Evolutionary conservation across 2,329 filamentous ascomycete genomes (phyloP), one percentile per base, ranked within the genome.

Genomic region (Cadophora sp.): DNA sequence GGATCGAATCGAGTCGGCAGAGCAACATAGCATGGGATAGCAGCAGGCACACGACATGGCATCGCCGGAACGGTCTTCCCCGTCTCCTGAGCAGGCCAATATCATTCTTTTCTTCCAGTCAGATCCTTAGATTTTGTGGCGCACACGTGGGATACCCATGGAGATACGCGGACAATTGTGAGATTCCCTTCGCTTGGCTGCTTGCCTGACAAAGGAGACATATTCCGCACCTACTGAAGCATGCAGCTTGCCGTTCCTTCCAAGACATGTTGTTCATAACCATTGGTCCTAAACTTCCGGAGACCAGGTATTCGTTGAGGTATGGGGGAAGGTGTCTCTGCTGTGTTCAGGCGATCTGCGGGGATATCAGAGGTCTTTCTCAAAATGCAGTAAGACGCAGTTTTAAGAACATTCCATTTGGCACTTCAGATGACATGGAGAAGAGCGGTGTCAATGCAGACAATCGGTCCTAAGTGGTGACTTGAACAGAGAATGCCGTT

Each of bases 301-400:
- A 47, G 59, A 68, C 72, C 69, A 56, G 72, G 73, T 71, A 65
- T 20, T 68, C 51, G 67, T 68, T 55, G 41, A 51, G 33, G 47
- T 58, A 33, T 50, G 51, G 33, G 59, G 55, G 39, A 47, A 50
- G 58, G 59, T n/a, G 14, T 51, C 22, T 41, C 53, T 63, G 60
- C 56, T 50, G 60, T 66, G 60, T 51, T 30, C 55, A 47, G 62
- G 63, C 50, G 61, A 56, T 27, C 50, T 62, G 43, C 36, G 60
- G 22, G 43, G 4, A 62, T 22, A 33, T 53, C 51, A 47, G 22
- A 4, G 30, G 33, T 61, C 27, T 18, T 33, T 9, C 27, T 60
- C 22, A 48, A 9, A 55, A n/a, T 33, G 22, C 39, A 18, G 60
- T 33, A 51, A 41, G 47, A 36, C 48, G 50, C 36, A 20, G 33